Conservation (phyloP, 177 flowering plant species). For the Telopea speciosissima region DNA sequence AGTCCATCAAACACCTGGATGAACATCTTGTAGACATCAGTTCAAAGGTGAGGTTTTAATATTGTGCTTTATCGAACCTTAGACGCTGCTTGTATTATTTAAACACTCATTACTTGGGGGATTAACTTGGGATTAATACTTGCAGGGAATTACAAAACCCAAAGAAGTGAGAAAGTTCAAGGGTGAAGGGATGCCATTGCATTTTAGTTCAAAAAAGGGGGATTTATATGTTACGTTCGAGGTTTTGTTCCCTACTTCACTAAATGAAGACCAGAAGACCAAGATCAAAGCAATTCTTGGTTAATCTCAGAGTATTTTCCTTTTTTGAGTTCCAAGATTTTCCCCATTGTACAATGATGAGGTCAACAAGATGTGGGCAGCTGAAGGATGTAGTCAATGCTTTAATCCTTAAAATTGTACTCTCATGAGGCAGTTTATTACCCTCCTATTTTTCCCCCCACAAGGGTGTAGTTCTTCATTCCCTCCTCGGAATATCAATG, state of each 20-base stretch:
- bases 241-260: slow-evolving; percentile 79
- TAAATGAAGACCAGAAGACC: slow-evolving; percentile 82
- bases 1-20: slow-evolving; percentile 88
- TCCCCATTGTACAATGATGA: slow-evolving; percentile 29
- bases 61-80: not conserved
- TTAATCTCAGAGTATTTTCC: slow-evolving; percentile 21
- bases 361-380: slow-evolving; percentile 5
- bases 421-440: not conserved
- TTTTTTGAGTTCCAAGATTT: slow-evolving; percentile 9
- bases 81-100: no score
- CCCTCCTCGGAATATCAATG: no score
- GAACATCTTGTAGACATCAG: slow-evolving; percentile 79
- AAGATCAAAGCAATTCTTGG: slow-evolving; percentile 68
- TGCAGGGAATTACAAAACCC: slow-evolving; percentile 88
- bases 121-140: not conserved
- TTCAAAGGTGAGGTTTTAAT: slow-evolving; percentile 49
- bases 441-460: not conserved
- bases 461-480: not conserved
- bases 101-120: not conserved
- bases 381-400: not conserved
- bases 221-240: slow-evolving; percentile 78
- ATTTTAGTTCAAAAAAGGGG: slow-evolving; percentile 88
- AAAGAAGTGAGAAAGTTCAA: slow-evolving; percentile 87
- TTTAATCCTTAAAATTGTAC: not conserved
- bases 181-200: slow-evolving; percentile 97